phyloP scores from a whole-genome alignment of 345 rosid species.

The Gossypium longicalyx region DNA sequence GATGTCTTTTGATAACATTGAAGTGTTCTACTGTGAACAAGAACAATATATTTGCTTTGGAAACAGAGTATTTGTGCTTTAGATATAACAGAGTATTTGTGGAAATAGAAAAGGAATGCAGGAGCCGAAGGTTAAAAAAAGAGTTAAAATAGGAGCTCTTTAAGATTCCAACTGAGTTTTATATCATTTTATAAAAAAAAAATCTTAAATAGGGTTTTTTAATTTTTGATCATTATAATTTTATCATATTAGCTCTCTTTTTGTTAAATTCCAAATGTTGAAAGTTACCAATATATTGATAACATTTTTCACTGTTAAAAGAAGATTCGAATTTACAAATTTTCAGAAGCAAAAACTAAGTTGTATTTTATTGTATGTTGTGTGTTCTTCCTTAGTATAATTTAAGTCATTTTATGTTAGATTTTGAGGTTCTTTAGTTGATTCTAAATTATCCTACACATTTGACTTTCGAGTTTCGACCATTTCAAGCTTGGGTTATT shows the following conservation, averaged over 20 bases:
- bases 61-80: too few species aligned
- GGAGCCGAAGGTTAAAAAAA: conserved; percentile 10
- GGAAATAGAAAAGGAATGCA: background rate
- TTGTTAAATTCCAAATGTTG: conserved; percentile 14
- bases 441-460: background rate
- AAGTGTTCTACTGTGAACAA: too few species aligned
- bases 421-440: background rate
- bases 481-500: too few species aligned
- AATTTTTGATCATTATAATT: conserved; percentile 12
- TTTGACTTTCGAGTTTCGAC: too few species aligned
- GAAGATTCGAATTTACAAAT: background rate
- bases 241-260: background rate
- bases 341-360: background rate
- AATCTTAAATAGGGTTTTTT: conserved; percentile 19
- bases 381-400: too few species aligned
- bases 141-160: conserved; percentile 22
- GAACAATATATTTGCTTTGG: too few species aligned
- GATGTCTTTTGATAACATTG: too few species aligned
- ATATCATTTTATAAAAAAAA: conserved; percentile 11
- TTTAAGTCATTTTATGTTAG: background rate
- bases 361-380: background rate
- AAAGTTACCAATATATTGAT: conserved; percentile 18
- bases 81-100: too few species aligned
- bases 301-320: conserved; percentile 1
- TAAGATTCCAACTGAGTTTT: conserved; percentile 28